phyloP scores from a whole-genome alignment of 192 early-diverging fungal species.

The Mortierella hygrophila region DNA sequence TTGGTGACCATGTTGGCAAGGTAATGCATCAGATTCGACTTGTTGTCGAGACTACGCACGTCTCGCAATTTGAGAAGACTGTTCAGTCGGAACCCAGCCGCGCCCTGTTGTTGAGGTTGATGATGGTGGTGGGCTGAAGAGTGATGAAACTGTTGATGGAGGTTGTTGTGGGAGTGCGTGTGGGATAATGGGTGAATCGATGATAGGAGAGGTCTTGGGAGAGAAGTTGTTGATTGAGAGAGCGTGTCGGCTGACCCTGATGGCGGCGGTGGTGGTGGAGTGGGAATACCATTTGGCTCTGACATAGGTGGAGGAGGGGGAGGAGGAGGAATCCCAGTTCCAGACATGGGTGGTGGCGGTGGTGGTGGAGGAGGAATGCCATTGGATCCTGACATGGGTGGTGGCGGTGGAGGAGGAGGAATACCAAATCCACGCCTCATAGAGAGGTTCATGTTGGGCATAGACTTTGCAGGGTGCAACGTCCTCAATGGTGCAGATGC shows the following conservation, averaged over 20 bases:
- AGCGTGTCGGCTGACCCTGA: not conserved
- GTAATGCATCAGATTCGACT: conserved; percentile 52
- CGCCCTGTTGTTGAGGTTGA: conserved; percentile 29
- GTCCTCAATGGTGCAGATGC: not conserved
- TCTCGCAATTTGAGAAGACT: conserved; percentile 45
- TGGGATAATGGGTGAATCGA: not conserved
- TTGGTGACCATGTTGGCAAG: conserved; percentile 49
- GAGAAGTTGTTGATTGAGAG: not conserved
- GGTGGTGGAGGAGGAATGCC: conserved; percentile 1
- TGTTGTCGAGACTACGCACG: conserved; percentile 48
- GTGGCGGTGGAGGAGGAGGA: not conserved
- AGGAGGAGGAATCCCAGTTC: not conserved
- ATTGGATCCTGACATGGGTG: not conserved
- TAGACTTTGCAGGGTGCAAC: conserved; percentile 17
- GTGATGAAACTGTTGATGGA: not conserved
- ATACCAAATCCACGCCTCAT: not conserved
- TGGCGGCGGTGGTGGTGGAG: conserved; percentile 24
- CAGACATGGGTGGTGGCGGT: not conserved
- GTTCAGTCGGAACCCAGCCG: conserved; percentile 48
- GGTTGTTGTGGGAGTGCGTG: not conserved
- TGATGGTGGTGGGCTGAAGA: not conserved
- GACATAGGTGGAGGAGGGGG: conserved; percentile 13
- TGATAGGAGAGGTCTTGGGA: not conserved
- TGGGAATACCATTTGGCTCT: not conserved
- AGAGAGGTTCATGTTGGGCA: conserved; percentile 14